These are phyloP conservation scores for Rozella allomycis DNA, from an alignment of 371 early-diverging fungal species.

Conservation along the genomic window DNA sequence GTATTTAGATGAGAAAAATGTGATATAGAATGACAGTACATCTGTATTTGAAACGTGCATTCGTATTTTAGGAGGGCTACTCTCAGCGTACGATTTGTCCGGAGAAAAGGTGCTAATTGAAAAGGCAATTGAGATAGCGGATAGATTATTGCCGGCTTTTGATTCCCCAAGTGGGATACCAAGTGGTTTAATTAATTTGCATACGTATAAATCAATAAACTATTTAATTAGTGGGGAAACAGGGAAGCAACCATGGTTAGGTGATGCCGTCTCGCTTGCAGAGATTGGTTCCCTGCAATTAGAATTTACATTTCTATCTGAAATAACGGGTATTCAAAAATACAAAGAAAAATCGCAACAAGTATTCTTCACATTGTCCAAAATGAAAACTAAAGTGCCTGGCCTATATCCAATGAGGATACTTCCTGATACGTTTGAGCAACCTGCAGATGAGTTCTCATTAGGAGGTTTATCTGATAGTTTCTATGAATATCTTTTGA, in stretches of 20 bases:
- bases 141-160: constrained; percentile 30
- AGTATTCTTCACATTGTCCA: neutral
- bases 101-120: constrained; percentile 7
- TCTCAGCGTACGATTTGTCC: constrained; percentile 14
- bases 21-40: no score
- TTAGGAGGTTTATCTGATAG: neutral
- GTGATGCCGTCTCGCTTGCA: neutral
- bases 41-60: constrained; percentile 14
- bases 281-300: constrained; percentile 3
- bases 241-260: neutral
- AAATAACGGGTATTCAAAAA: constrained; percentile 1
- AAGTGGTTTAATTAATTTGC: constrained; percentile 4
- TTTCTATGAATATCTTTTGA: constrained; percentile 1
- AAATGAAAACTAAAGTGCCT: constrained; percentile 20
- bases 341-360: constrained; percentile 1
- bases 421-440: no score
- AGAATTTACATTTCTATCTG: constrained; percentile 3
- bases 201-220: constrained; percentile 5
- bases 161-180: constrained; percentile 37
- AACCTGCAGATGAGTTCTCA: neutral
- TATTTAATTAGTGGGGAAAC: no score
- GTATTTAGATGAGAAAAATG: no score
- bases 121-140: constrained; percentile 29
- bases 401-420: constrained; percentile 44
- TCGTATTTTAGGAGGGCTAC: constrained; percentile 14